Evolutionary conservation across 805 yeast genomes (phyloP).

Genomic region (Zygosaccharomyces gambellarensis): DNA sequence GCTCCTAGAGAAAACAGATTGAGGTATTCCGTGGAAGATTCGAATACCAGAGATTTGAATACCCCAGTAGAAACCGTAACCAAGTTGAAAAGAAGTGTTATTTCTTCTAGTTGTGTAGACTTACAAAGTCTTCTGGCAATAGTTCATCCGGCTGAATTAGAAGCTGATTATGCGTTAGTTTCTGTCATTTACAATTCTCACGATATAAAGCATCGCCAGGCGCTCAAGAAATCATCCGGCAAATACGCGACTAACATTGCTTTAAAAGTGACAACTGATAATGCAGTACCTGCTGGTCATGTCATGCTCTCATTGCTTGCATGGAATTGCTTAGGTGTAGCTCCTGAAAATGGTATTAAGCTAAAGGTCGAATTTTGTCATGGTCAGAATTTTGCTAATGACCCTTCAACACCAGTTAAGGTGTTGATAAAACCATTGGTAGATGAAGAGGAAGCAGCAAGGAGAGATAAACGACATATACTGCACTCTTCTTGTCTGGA

Average conservation of each 20-base stretch:
- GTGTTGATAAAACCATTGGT: slow-evolving; percentile 6
- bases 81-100: not conserved
- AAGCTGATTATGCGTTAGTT: slow-evolving; percentile 30
- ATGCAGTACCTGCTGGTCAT: slow-evolving; percentile 14
- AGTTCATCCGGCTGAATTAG: slow-evolving; percentile 6
- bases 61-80: slow-evolving; percentile 10
- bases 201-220: slow-evolving; percentile 29
- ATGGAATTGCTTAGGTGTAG: slow-evolving; percentile 42
- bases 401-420: not conserved
- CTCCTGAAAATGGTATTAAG: slow-evolving; percentile 35
- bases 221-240: slow-evolving; percentile 12
- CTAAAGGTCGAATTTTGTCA: slow-evolving; percentile 39
- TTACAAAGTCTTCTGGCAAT: slow-evolving; percentile 1
- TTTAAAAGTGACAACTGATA: slow-evolving; percentile 11
- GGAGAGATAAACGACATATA: not conserved
- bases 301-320: slow-evolving; percentile 47
- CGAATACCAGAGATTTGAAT: slow-evolving; percentile 14
- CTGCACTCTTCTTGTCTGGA: not conserved
- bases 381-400: not conserved
- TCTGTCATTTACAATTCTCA: slow-evolving; percentile 26
- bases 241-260: slow-evolving; percentile 20
- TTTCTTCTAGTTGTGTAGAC: not conserved
- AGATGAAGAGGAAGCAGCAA: slow-evolving; percentile 4
- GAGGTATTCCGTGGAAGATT: slow-evolving; percentile 18
- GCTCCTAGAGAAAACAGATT: slow-evolving; percentile 57